Evolutionary conservation across 805 yeast genomes (phyloP).

Genomic region (Metschnikowia kofuensis): DNA sequence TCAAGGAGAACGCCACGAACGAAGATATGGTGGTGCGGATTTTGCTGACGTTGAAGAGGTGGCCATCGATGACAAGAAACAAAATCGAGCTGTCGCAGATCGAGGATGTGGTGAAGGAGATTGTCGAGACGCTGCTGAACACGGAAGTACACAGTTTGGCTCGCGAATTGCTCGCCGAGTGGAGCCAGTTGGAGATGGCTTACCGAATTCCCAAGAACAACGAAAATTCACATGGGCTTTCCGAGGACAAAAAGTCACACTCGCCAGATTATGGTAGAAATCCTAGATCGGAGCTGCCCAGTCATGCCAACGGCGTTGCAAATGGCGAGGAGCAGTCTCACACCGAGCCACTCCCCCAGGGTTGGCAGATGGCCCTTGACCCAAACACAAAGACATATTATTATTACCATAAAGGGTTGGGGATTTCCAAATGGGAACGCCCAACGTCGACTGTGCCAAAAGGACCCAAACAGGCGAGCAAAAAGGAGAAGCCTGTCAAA

Average conservation of each 20-base stretch:
- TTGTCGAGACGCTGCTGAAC: constrained; percentile 27
- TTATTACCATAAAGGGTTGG: constrained; percentile 51
- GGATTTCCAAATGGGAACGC: constrained; percentile 56
- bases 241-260: constrained; percentile 4
- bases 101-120: constrained; percentile 54
- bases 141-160: constrained; percentile 36
- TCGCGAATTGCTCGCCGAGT: constrained; percentile 50
- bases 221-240: background rate
- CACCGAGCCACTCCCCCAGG: constrained; percentile 46
- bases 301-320: background rate
- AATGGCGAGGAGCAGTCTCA: background rate
- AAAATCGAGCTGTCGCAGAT: constrained; percentile 73
- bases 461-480: constrained; percentile 25
- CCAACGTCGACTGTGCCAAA: constrained; percentile 43
- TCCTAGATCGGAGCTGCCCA: constrained; percentile 16
- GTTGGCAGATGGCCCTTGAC: constrained; percentile 63
- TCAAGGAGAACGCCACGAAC: constrained; percentile 35
- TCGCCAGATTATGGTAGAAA: constrained; percentile 16
- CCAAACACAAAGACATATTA: constrained; percentile 43
- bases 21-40: constrained; percentile 47
- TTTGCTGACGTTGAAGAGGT: constrained; percentile 52
- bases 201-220: constrained; percentile 73
- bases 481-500: constrained; percentile 8
- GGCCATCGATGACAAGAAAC: constrained; percentile 66
- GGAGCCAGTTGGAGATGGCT: constrained; percentile 79